Base-by-base conservation (phyloP, 176 grass and related monocot genomes). In the Eragrostis nindensis region DNA sequence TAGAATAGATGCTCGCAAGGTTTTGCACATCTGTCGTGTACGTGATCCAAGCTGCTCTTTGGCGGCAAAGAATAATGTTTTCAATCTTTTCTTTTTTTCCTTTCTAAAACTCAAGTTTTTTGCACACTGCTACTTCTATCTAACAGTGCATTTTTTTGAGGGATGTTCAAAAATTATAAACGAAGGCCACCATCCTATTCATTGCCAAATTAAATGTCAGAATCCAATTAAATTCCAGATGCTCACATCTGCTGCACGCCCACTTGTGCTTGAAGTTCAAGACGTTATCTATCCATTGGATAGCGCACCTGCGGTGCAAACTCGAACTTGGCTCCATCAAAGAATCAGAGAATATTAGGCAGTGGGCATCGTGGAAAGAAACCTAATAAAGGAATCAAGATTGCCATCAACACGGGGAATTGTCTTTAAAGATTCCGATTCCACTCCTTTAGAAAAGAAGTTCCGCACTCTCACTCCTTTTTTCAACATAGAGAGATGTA, bases 211-310 rank as follows among this genome's bases (percentile, higher is more conserved):
- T n/a, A n/a, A 36, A 36, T 36, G 32, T 36, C 32, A 36, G 32
- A 36, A 36, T 36, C 32, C 32, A 36, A 36, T 36, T 4, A 36
- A 36, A 36, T 36, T 36, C 32, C 32, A 36, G 32, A 36, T 36
- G 32, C 32, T 36, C 32, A 36, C 66, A 68, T 13, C 19, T 43
- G 36, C 66, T 43, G 66, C 66, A 6, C 17, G 41, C 21, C 66
- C 66, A 69, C 41, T 69, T 69, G 66, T 69, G 67, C 22, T 70
- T 45, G 67, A 27, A 41, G 42, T 46, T 46, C 42, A 70, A 46
- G 41, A 70, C 67, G 67, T 70, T 70, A 70, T 47, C 67, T 68
- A 44, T 45, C 21, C 66, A 68, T 44, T 45, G 21, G 67, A 68
- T 69, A 45, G 66, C 21, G 40, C 21, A 47, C 68, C 43, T 48